Base-by-base conservation (phyloP, 2,329 filamentous ascomycete genomes). In the Neospermospora avenae region DNA sequence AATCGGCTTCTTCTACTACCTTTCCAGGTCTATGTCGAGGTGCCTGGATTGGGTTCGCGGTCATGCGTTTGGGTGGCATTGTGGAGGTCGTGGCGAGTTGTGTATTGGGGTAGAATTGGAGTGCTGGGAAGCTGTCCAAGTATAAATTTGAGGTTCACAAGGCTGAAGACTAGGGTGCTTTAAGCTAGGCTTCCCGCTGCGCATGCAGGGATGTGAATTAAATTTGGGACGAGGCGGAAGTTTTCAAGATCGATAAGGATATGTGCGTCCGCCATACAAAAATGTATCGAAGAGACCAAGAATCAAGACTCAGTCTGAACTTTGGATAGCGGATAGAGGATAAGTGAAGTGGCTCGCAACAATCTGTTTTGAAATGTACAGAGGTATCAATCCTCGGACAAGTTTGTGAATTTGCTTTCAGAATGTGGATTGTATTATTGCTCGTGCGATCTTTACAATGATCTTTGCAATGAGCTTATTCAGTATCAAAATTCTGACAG, bases 11-110 rank as follows among this genome's bases (percentile, higher is more conserved):
- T 7, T 78, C 82, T 2, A 81, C 77, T 16, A 87, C 80, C 75
- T 97, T 98, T 66, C 95, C 93, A 16, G 93, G 88, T 60, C 92
- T 87, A 70, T 97, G 89, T 59, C 95, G 89, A 67, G 87, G 84
- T 24, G 91, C 90, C 73, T 86, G 87, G 60, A 88, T 77, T 3
- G 91, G 92, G 72, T 97, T 96, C 64, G 93, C 92, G 64, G 93
- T 98, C 90, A 98, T 96, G 71, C 90, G 89, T 74, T 90, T 92
- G 13, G 87, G 85, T 63, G 89, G 87, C 82, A 84, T 82, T 46
- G 22, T 42, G 28, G 35, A 16, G 56, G 37, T 18, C 22, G 48
- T 42, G 10, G 18, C 41, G 14, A 39, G 37, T 54, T 35, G 14
- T 48, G 42, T 49, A 24, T 22, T 35, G 35, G 34, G 24, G 18